Evolutionary conservation across 1,284 basidiomycete genomes (phyloP).

Genomic region (Polyporus tsugae): DNA sequence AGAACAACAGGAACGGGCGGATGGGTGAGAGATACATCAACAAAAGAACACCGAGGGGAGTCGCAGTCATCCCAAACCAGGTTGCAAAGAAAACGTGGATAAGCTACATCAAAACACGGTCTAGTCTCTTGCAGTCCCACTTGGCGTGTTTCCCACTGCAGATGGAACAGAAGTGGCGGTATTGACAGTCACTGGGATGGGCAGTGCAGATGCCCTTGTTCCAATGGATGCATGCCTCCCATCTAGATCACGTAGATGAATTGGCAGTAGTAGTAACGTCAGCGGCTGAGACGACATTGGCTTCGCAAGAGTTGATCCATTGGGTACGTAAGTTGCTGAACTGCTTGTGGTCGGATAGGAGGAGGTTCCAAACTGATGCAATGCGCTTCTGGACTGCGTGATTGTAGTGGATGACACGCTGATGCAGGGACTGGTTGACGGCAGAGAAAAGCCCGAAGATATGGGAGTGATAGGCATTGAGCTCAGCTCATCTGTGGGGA

Average conservation of each 20-base stretch:
- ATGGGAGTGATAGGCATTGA: not conserved
- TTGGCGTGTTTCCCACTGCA: not conserved
- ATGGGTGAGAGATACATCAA: not conserved
- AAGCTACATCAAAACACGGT: too few relatives aligned
- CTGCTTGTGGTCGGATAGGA: too few relatives aligned
- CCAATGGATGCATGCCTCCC: not conserved
- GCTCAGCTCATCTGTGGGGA: not conserved
- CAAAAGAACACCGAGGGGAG: not conserved
- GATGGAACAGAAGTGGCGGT: not conserved
- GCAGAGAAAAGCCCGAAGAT: not conserved
- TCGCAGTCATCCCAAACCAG: not conserved
- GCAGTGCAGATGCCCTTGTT: not conserved
- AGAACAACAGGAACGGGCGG: not conserved
- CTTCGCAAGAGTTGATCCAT: not conserved
- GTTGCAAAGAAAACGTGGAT: not conserved
- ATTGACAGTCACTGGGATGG: not conserved
- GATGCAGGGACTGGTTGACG: not conserved
- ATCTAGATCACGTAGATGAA: too few relatives aligned
- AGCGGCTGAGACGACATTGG: too few relatives aligned
- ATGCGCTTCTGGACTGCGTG: not conserved
- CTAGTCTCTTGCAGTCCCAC: too few relatives aligned
- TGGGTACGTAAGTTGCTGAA: not conserved
- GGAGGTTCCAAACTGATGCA: too few relatives aligned
- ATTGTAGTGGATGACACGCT: not conserved
- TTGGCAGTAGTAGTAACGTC: too few relatives aligned